Base-by-base conservation (phyloP, 2,329 filamentous ascomycete species). In the Colletotrichum chlorophyti region DNA sequence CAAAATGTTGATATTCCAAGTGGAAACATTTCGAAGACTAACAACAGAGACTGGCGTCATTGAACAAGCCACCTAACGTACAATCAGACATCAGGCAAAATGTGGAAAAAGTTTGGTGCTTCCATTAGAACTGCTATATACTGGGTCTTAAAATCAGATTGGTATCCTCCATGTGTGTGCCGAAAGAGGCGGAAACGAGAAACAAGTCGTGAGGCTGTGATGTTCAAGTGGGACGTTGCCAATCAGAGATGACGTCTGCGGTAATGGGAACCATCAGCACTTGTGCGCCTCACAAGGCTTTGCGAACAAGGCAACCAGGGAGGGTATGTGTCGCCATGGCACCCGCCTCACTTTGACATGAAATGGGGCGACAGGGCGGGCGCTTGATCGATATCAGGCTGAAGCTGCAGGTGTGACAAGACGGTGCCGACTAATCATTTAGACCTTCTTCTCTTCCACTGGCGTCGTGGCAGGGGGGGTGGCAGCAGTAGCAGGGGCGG, bases 391-490 rank as follows among this genome's bases (percentile, higher is more conserved):
- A 35, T 50, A 15, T 19, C 24, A 21, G 32, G 35, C 51, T 45
- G 32, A 21, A 17, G 6, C 31, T 40, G 45, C 40, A 41, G 34
- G 43, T 46, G 21, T 38, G 38, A 12, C 29, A 12, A 14, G 34
- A 31, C 19, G 27, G 42, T 49, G 37, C 24, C 32, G 4, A 12
- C 17, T 8, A 2, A 26, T 14, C 31, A 17, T n/a, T 48, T 35
- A 61, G 14, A 21, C 12, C 35, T 53, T 60, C 40, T 54, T 55
- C 41, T 65, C 46, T 54, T 37, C 58, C 12, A 24, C 52, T 21
- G 53, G 45, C 14, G 37, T 21, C 47, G 42, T 46, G n/a, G 58
- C n/a, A 21, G 23, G 51, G 24, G 51, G 51, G 9, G 35, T 31
- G 34, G 31, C 21, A 17, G 47, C 29, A 8, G 59, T 21, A 21